Evolutionary conservation across 306 rosid genomes (phyloP).

Genomic region (Oemleria cerasiformis): DNA sequence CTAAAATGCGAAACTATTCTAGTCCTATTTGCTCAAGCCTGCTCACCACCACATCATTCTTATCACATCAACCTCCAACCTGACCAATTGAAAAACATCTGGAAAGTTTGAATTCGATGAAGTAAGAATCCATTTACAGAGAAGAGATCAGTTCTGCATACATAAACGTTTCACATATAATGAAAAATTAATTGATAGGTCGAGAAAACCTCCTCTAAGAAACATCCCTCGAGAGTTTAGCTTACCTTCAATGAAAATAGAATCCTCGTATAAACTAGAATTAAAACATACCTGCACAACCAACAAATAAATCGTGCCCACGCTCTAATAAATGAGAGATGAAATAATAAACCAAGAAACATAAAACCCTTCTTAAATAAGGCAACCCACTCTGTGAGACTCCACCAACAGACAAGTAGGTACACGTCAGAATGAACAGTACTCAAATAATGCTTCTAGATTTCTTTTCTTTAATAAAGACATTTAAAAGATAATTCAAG

Average conservation of each 20-base stretch:
- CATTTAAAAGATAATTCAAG: neutral
- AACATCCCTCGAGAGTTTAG: neutral
- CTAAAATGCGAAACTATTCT: too few species aligned
- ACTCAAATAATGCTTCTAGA: neutral
- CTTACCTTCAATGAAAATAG: neutral
- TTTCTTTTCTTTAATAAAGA: neutral
- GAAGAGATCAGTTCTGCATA: too few species aligned
- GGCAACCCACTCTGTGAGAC: neutral
- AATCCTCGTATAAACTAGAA: neutral
- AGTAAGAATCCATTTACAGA: too few species aligned
- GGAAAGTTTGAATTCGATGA: too few species aligned
- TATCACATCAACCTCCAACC: too few species aligned
- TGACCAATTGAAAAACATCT: too few species aligned
- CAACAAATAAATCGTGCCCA: too few species aligned
- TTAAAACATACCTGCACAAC: neutral
- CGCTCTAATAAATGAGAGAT: neutral
- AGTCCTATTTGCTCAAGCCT: too few species aligned
- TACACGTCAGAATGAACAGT: neutral
- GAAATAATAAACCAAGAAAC: neutral
- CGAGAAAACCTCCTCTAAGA: too few species aligned
- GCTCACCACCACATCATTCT: too few species aligned
- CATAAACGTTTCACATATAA: too few species aligned
- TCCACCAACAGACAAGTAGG: neutral
- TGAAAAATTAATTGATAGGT: too few species aligned
- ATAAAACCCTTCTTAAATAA: neutral